A percentile compares a stretch with the other conserved stretches of the same genome.
Evolutionary conservation across 257 asterid species (phyloP).

Genomic region (Coffea canephora): DNA sequence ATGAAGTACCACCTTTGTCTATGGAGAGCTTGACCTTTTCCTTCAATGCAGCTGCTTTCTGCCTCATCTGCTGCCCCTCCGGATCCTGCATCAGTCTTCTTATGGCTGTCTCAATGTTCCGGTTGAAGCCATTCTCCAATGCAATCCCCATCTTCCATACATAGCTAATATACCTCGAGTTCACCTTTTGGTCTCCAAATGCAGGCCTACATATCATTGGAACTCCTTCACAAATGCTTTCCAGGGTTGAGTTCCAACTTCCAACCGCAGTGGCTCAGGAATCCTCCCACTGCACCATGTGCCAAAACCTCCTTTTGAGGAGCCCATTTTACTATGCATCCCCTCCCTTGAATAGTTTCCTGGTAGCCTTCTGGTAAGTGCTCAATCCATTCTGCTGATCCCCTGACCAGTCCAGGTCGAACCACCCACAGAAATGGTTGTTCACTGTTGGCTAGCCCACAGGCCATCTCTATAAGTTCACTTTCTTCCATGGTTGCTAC

Average conservation of each 20-base stretch:
- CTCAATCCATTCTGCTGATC: not conserved
- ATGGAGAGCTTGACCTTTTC: not conserved
- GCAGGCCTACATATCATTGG: constrained; percentile 27
- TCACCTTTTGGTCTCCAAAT: constrained; percentile 21
- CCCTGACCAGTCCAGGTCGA: not conserved
- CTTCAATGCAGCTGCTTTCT: not conserved
- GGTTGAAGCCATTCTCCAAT: constrained; percentile 5
- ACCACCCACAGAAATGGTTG: constrained; percentile 22
- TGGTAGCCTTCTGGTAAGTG: not conserved
- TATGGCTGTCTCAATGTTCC: constrained; percentile 1
- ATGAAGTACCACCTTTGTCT: constrained; percentile 13
- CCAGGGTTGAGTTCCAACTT: constrained; percentile 24
- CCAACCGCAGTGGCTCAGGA: constrained; percentile 35
- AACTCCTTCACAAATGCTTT: constrained; percentile 24
- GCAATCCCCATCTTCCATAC: constrained; percentile 26
- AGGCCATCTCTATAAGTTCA: constrained; percentile 21
- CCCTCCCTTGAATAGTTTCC: constrained; percentile 26
- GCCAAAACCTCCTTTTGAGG: constrained; percentile 33
- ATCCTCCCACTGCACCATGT: constrained; percentile 29
- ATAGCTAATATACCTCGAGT: constrained; percentile 13
- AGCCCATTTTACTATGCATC: constrained; percentile 30
- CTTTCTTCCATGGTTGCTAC: not conserved
- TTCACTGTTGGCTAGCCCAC: constrained; percentile 15
- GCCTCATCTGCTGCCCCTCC: constrained; percentile 18
- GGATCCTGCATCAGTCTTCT: constrained; percentile 18